Evolutionary conservation across 441 rosid species (phyloP), one percentile per base, ranked within the genome.

Genomic region (Bruguiera hainesii): DNA sequence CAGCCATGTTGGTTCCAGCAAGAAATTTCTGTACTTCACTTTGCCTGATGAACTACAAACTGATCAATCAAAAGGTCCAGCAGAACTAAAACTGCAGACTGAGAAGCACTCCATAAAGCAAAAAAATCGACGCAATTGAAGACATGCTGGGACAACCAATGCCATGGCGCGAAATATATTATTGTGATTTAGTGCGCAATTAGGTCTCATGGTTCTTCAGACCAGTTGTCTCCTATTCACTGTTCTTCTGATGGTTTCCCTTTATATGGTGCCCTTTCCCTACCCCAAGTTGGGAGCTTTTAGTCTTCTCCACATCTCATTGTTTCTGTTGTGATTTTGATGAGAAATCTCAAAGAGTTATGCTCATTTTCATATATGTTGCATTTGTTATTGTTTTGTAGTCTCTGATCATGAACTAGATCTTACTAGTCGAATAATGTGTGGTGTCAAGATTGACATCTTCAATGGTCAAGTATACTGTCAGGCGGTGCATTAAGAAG

Each of bases 1-100:
- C 83, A 83, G 77, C 80, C 89, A 79, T 7, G 88, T 87, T 48
- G 97, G 98, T 19, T 79, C 88, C 66, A 79, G 56, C 76, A 94
- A 91, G 80, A 91, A 87, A 82, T 89, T 94, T 76, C 72, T 83
- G 59, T 91, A 87, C 79, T 62, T 80, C 60, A 72, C 87, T 63
- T 79, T 89, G 35, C 88, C 97, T 26, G 97, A 91, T 59, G 90
- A 88, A 51, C 88, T 85, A 66, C 82, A 55, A 70, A 75, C 72
- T 30, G 77, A 81, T 4, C 71, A 70, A 74, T 57, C 77, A 1
- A 56, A 66, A 59, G 56, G 16, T 48, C 58, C 64, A 21, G 39
- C 72, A 5, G 80, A 46, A 51, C 67, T 30, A 60, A 61, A 61
- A 65, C 60, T 37, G 73, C 81, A 69, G 64, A 72, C 74, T 18